Evolutionary conservation across 495 filamentous ascomycete genomes (phyloP).

Genomic region (Aspergillus baeticus): DNA sequence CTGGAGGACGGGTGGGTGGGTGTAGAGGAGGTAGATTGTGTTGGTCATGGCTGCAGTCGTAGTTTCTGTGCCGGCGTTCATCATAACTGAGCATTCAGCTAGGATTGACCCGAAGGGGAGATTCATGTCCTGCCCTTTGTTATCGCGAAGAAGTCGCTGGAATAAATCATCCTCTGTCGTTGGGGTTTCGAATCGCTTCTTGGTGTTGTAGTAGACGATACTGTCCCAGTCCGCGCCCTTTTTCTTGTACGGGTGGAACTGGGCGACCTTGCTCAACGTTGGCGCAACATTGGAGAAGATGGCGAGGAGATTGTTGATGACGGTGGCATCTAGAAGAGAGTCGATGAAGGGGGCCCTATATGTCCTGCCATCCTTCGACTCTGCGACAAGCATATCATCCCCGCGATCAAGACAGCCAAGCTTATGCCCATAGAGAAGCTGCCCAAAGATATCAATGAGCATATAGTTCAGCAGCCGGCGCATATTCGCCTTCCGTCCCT

Average conservation of each 20-base stretch:
- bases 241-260: background rate
- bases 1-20: background rate
- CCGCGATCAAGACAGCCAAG: background rate
- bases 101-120: background rate
- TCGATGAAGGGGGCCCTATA: background rate
- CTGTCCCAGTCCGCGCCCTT: background rate
- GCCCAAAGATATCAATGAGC: background rate
- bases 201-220: background rate
- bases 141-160: background rate
- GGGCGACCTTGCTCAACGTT: background rate
- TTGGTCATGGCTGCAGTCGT: background rate
- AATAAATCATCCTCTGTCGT: background rate
- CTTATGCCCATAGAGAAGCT: background rate
- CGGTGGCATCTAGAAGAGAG: background rate
- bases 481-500: background rate
- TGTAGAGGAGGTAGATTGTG: background rate
- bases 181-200: background rate
- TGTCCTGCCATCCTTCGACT: background rate
- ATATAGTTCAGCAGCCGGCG: background rate
- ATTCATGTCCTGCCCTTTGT: background rate
- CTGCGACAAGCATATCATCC: background rate
- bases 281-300: background rate
- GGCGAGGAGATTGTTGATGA: background rate
- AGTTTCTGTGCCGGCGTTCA: constrained; percentile 4
- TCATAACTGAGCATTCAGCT: background rate